phyloP scores from a whole-genome alignment of 1,139 yeast genomes.

The Saccharomycopsis phalli region DNA sequence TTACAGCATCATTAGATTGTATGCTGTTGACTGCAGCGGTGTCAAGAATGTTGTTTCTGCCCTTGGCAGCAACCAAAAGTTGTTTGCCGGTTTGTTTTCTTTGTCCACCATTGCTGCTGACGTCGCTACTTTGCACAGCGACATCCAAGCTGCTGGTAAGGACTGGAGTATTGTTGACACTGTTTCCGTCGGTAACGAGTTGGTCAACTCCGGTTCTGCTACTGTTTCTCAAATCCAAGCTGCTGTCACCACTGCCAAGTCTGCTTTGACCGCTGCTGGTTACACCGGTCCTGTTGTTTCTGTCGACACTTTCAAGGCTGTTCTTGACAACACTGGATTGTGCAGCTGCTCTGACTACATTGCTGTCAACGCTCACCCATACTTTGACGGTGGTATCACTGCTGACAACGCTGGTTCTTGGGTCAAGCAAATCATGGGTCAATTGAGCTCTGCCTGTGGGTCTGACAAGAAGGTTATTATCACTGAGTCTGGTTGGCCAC shows the following conservation, averaged over 20 bases:
- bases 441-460: conserved; percentile 60
- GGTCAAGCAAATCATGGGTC: conserved; percentile 57
- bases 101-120: conserved; percentile 40
- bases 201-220: conserved; percentile 62
- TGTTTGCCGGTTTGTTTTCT: conserved; percentile 59
- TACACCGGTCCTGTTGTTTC: conserved; percentile 67
- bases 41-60: conserved; percentile 60
- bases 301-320: conserved; percentile 74
- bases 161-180: conserved; percentile 64
- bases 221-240: conserved; percentile 45
- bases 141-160: conserved; percentile 33
- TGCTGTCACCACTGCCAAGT: conserved; percentile 48
- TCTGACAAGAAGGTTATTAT: conserved; percentile 49
- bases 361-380: conserved; percentile 77
- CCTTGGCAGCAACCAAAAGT: conserved; percentile 50
- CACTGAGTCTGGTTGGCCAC: conserved; percentile 81
- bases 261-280: conserved; percentile 53
- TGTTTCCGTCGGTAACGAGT: conserved; percentile 74
- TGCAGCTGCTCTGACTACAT: conserved; percentile 68
- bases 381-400: conserved; percentile 61
- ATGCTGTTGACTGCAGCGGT: conserved; percentile 79
- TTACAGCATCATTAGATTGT: conserved; percentile 60
- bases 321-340: conserved; percentile 59
- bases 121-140: conserved; percentile 42
- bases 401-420: conserved; percentile 65